Percentiles rank a stretch among this genome's conserved stretches.
These are phyloP conservation scores for Malus hybrid DNA, from an alignment of 331 rosid genomes.

Conservation along the genomic window DNA sequence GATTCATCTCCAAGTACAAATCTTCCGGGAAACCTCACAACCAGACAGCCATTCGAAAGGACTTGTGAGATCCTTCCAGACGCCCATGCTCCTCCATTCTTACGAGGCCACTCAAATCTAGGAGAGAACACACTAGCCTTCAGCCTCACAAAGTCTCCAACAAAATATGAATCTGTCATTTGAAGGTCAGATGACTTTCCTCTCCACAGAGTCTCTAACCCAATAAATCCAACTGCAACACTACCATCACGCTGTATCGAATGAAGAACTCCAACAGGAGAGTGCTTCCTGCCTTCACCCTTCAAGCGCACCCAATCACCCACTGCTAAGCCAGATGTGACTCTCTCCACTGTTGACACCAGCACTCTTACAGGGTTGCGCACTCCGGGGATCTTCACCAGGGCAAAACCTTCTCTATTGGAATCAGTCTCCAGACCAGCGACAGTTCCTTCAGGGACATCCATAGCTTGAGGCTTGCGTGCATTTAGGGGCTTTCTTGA, in stretches of 20 bases:
- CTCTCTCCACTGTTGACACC: constrained; percentile 26
- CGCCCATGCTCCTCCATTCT: constrained; percentile 25
- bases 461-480: constrained; percentile 19
- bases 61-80: constrained; percentile 29
- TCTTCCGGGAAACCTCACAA: constrained; percentile 36
- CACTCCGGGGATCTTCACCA: constrained; percentile 23
- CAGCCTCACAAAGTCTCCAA: constrained; percentile 35
- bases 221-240: constrained; percentile 28
- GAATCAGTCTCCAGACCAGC: constrained; percentile 23
- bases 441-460: constrained; percentile 33
- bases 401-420: constrained; percentile 18
- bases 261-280: constrained; percentile 33
- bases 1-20: constrained; percentile 25
- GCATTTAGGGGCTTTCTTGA: constrained; percentile 27
- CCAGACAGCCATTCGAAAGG: constrained; percentile 38
- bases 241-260: constrained; percentile 30
- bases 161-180: constrained; percentile 10
- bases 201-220: constrained; percentile 35
- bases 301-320: constrained; percentile 39
- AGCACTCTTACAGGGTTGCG: constrained; percentile 29
- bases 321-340: constrained; percentile 17
- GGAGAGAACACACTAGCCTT: constrained; percentile 21
- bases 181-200: constrained; percentile 22
- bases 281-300: constrained; percentile 19
- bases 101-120: constrained; percentile 37